A percentile compares a stretch with the other conserved stretches of the same genome.
These are phyloP conservation scores for Trichocomaceae sp. DNA, from an alignment of 2,329 filamentous ascomycete genomes.

Conservation along the genomic window DNA sequence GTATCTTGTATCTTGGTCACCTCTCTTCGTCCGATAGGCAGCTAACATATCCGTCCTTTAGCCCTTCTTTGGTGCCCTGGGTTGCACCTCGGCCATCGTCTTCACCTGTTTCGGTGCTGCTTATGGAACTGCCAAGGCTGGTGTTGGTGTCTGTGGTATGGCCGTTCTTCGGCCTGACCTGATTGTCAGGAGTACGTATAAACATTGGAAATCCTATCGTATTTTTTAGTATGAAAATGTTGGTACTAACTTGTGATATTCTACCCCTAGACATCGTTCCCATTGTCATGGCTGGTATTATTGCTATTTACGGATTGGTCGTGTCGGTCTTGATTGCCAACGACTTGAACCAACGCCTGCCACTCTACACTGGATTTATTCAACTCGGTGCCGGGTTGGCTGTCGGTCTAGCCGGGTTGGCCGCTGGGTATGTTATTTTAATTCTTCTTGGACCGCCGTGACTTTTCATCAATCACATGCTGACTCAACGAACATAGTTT, in stretches of 20 bases:
- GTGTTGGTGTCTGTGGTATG: constrained; percentile 97
- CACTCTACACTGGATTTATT: constrained; percentile 76
- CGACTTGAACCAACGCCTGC: constrained; percentile 62
- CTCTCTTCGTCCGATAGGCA: background rate
- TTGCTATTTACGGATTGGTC: constrained; percentile 95
- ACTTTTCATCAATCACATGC: constrained; percentile 6
- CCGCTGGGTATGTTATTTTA: constrained; percentile 52
- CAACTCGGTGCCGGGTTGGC: constrained; percentile 77
- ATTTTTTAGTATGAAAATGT: background rate
- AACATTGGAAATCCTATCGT: background rate
- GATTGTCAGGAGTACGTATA: constrained; percentile 92
- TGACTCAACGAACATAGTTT: constrained; percentile 45
- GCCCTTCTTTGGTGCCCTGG: constrained; percentile 97
- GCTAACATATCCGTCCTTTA: constrained; percentile 32
- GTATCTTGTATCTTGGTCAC: background rate
- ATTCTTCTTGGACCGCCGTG: background rate
- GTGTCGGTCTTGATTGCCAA: constrained; percentile 83
- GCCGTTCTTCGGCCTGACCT: constrained; percentile 95
- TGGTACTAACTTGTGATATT: constrained; percentile 16
- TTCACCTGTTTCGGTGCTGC: constrained; percentile 96
- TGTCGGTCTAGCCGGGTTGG: constrained; percentile 75
- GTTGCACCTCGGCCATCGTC: constrained; percentile 89
- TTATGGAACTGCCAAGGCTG: constrained; percentile 98
- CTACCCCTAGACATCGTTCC: constrained; percentile 77
- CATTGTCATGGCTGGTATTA: constrained; percentile 99